These are phyloP conservation scores for Oryza australiensis DNA, from an alignment of 176 grass and related monocot genomes.

Conservation along the genomic window DNA sequence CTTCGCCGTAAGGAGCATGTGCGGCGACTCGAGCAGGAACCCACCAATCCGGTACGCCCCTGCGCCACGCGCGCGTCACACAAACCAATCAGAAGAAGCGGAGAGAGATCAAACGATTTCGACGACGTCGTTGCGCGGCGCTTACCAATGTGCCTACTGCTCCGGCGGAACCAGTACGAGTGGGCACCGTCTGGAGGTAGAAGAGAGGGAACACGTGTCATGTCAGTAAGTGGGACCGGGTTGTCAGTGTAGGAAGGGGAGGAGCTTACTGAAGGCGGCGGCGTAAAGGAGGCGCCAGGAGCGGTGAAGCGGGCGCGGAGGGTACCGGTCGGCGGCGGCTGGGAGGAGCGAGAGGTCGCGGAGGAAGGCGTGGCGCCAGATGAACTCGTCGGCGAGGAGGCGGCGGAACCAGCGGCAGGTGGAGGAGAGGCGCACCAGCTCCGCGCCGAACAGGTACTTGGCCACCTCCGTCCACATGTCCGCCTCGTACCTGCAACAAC, in stretches of 20 bases:
- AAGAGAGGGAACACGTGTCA: neutral
- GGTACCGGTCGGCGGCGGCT: neutral
- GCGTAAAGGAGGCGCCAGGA: slow-evolving; percentile 74
- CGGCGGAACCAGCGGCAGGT: slow-evolving; percentile 68
- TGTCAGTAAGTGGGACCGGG: slow-evolving; percentile 34
- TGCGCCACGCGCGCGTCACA: slow-evolving; percentile 27
- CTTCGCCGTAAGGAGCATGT: slow-evolving; percentile 57
- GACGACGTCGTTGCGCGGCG: neutral
- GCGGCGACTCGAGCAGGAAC: slow-evolving; percentile 66
- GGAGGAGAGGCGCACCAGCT: slow-evolving; percentile 61
- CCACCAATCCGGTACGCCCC: slow-evolving; percentile 76
- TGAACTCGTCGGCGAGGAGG: slow-evolving; percentile 65
- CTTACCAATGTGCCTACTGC: slow-evolving; percentile 75
- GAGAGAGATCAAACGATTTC: neutral
- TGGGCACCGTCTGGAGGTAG: slow-evolving; percentile 62
- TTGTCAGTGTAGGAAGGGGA: neutral
- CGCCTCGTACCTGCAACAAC: slow-evolving; percentile 60
- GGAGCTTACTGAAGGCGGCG: slow-evolving; percentile 59
- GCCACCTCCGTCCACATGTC: slow-evolving; percentile 95
- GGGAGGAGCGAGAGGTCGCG: slow-evolving; percentile 63
- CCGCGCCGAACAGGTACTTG: slow-evolving; percentile 68
- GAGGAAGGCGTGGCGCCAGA: slow-evolving; percentile 82
- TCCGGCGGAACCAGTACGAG: slow-evolving; percentile 57
- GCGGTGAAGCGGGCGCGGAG: slow-evolving; percentile 46
- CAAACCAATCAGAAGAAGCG: neutral